Base-by-base conservation (phyloP, 2,329 filamentous ascomycete species). In the Trichoderma atroviride region DNA sequence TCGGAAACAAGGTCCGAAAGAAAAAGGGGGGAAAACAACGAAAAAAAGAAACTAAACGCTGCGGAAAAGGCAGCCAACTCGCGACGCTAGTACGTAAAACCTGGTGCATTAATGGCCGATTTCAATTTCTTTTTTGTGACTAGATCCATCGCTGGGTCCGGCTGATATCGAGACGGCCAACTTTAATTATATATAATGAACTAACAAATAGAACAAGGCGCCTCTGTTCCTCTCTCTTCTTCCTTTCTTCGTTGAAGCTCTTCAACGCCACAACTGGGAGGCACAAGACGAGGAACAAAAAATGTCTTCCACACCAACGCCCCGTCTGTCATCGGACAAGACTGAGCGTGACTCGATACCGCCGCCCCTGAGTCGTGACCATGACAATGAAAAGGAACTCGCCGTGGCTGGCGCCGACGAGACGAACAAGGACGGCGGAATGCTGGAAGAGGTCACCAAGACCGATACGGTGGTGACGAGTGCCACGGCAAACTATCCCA, bases 401-500 rank as follows among this genome's bases (percentile, higher is more conserved):
- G 71, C 67, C 71, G 57, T 56, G n/a, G 19, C 33, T 24, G 50
- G 50, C n/a, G 53, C 22, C 1, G 63, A 59, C 4, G 27, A 27
- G 29, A 52, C 67, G 14, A 35, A 59, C 37, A 59, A 56, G 29
- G 65, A 61, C 6, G 65, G 24, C 0, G 35, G 68, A 43, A 65
- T 61, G 31, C 43, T 64, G 65, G 67, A 35, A 27, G 68, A 64
- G 22, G 66, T 61, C 59, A 37, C 59, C 33, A 43, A 61, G 43
- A 70, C 27, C 9, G 13, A 10, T 69, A 63, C 19, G 66, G 16
- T 19, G 33, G 55, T 40, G 37, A 68, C 27, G 5, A 59, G 71
- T 4, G 67, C 69, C 33, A 73, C 6, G 4, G 35, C 73, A 24
- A 64, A 74, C 4, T 85, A 85, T 72, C 83, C 83, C 0, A 73